A percentile compares a stretch with the other conserved stretches of the same genome.
Evolutionary conservation across 116 monocot genomes (phyloP).

Genomic region (Phalaenopsis hybrid): DNA sequence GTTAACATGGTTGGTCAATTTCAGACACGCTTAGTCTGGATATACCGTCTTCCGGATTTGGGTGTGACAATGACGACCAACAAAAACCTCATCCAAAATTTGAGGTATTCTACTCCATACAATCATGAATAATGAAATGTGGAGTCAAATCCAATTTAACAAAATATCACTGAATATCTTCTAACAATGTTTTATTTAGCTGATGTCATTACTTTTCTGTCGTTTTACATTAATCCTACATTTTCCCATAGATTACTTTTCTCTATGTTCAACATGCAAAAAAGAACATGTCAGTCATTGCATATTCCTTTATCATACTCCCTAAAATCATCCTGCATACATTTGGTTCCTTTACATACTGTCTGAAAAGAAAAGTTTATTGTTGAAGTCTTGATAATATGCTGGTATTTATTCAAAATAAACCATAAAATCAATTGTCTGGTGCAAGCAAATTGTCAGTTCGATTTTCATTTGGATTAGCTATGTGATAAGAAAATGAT

Average conservation of each 20-base stretch:
- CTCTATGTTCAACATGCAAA: background rate
- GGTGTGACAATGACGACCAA: background rate
- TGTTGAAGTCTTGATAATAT: background rate
- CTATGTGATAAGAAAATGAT: background rate
- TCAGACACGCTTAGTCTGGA: no score
- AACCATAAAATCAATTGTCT: background rate
- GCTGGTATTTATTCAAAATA: background rate
- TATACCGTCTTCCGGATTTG: no score
- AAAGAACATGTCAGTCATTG: background rate
- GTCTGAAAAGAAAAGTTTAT: background rate
- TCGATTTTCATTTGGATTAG: background rate
- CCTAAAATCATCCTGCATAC: background rate
- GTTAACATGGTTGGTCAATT: no score
- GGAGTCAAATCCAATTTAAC: background rate
- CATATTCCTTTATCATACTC: background rate
- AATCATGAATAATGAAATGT: background rate
- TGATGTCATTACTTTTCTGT: background rate
- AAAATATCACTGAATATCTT: background rate
- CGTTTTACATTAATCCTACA: background rate
- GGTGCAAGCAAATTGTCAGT: background rate
- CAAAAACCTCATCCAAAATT: background rate
- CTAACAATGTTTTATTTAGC: background rate
- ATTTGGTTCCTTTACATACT: background rate
- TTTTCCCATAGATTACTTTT: background rate
- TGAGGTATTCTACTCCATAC: background rate